Conservation (phyloP, 1,284 basidiomycete species). For the Trichosporon ovoides region DNA sequence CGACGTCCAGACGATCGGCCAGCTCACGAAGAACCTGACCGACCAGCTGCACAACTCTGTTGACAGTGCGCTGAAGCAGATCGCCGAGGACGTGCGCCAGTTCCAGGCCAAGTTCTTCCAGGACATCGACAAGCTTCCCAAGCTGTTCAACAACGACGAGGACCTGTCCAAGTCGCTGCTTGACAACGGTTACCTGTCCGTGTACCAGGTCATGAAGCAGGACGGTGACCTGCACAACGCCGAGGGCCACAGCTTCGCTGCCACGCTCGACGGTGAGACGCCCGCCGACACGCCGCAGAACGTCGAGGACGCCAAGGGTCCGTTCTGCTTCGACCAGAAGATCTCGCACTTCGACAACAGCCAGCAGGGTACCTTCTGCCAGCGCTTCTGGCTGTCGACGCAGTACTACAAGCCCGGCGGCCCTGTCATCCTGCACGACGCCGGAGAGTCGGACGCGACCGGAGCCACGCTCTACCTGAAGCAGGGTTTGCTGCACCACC, state of each 20-base stretch:
- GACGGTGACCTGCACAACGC: neutral
- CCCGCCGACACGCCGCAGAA: neutral
- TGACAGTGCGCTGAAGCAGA: neutral
- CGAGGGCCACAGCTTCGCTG: neutral
- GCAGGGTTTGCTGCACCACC: conserved; percentile 73
- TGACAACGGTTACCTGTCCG: neutral
- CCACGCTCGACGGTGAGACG: neutral
- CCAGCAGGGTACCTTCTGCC: conserved; percentile 50
- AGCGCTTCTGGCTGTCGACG: conserved; percentile 78
- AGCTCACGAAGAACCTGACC: neutral
- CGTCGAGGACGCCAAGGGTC: neutral
- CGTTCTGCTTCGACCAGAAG: conserved; percentile 70
- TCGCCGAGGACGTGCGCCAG: conserved; percentile 3
- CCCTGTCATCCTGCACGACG: conserved; percentile 75
- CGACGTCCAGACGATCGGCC: conserved; percentile 3
- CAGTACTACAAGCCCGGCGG: conserved; percentile 69
- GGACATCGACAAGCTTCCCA: conserved; percentile 3
- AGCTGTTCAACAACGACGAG: neutral
- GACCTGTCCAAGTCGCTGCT: conserved; percentile 2
- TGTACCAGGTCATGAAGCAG: neutral
- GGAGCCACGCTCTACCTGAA: conserved; percentile 47
- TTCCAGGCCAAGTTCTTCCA: neutral
- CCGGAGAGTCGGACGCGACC: conserved; percentile 63
- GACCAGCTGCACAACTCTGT: neutral
- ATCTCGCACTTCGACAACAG: conserved; percentile 61